phyloP scores from a whole-genome alignment of 2,329 filamentous ascomycete genomes.

The Alternaria postmessia region DNA sequence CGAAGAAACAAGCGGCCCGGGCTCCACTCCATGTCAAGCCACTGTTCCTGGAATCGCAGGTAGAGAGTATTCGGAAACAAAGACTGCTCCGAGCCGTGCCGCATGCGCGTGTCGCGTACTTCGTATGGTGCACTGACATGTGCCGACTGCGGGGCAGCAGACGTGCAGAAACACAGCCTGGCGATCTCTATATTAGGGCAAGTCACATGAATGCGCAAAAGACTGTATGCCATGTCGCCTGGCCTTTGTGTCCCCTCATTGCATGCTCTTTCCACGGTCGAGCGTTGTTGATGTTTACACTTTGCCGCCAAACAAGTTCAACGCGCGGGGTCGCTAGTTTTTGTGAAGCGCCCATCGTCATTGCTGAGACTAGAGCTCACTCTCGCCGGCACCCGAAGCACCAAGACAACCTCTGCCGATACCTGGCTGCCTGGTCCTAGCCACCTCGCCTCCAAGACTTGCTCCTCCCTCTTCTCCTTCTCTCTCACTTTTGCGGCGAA shows the following conservation, averaged over 20 bases:
- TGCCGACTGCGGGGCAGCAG: conserved; percentile 20
- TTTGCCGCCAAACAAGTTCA: conserved; percentile 12
- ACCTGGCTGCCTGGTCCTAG: conserved; percentile 16
- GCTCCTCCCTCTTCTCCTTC: background rate
- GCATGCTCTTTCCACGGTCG: background rate
- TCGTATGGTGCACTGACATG: conserved; percentile 7
- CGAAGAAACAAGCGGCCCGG: background rate
- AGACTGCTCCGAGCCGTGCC: conserved; percentile 20
- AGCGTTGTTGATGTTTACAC: conserved; percentile 14
- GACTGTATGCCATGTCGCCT: conserved; percentile 8
- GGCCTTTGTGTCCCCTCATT: background rate
- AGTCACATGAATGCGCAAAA: conserved; percentile 13
- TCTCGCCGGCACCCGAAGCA: conserved; percentile 23
- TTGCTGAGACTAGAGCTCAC: conserved; percentile 30
- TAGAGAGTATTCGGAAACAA: background rate
- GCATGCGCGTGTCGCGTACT: conserved; percentile 18
- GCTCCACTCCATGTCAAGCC: conserved; percentile 2
- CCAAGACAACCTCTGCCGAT: conserved; percentile 22
- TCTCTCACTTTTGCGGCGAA: background rate
- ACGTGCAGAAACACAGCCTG: conserved; percentile 9
- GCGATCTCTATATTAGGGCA: conserved; percentile 5
- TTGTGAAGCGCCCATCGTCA: conserved; percentile 36
- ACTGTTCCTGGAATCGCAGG: conserved; percentile 8
- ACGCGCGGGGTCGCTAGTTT: conserved; percentile 36
- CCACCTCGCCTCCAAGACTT: background rate